Base-by-base conservation (phyloP, 2,329 filamentous ascomycete genomes). In the Aphanocladium album region DNA sequence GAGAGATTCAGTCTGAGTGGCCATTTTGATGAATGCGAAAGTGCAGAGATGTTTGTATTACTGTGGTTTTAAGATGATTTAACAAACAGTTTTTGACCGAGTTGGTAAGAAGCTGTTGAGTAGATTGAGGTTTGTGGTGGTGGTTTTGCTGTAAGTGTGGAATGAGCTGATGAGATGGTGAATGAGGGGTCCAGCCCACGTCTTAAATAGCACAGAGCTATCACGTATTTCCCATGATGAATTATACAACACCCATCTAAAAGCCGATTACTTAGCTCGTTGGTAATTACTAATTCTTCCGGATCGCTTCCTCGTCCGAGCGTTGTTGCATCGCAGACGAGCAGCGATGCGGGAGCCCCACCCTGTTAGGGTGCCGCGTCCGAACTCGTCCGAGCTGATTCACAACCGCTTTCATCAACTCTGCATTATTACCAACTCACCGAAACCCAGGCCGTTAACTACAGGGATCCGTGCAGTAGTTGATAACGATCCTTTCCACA, bases 1-100 rank as follows among this genome's bases (percentile, higher is more conserved):
- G 45, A 61, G 59, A 30, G 52, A 17, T 46, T 61, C 59, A n/a
- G 59, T 61, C 19, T 56, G 59, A 4, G 59, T 43, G 4, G 59
- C n/a, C 59, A 61, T 61, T 54, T 55, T 55, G 37, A 45, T 19
- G 21, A 3, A 47, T 47, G 6, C 2, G n/a, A n/a, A n/a, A n/a
- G n/a, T n/a, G n/a, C n/a, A n/a, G n/a, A n/a, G n/a, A n/a, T n/a
- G n/a, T 43, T 43, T 16, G 39, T 16, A 6, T 43, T 43, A 8
- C 5, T 43, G 6, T 17, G 16, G 5, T 5, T 43, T 43, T 16
- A 5, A 43, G 17, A 16, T 43, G 25, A 25, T 19, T n/a, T 7
- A 49, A 30, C 30, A 9, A 11, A 12, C 7, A 33, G 30, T 17
- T 54, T n/a, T 43, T 14, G n/a, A 19, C 27, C 21, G 16, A 17